Evolutionary conservation across 176 grass and related monocot species (phyloP).

Genomic region (Cenchrus fungigraminus): DNA sequence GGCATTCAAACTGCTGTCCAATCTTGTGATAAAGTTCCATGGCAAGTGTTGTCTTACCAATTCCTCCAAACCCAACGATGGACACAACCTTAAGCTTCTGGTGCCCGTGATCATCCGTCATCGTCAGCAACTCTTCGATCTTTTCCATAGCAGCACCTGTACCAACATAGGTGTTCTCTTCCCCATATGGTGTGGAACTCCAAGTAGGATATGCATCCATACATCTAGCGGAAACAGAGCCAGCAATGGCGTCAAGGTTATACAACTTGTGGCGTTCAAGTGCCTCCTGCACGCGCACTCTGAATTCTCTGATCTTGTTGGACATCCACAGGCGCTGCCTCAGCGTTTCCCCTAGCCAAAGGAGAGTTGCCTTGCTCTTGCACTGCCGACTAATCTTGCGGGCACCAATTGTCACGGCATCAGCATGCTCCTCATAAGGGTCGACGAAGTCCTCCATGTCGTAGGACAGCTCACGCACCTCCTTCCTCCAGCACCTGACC

Average conservation of each 20-base stretch:
- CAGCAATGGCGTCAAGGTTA: neutral
- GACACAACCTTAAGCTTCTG: conserved; percentile 33
- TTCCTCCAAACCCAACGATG: conserved; percentile 13
- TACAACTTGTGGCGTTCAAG: conserved; percentile 18
- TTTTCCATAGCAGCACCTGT: neutral
- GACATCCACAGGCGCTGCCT: conserved; percentile 39
- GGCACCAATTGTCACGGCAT: neutral
- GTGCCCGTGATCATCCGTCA: conserved; percentile 1
- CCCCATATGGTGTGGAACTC: neutral
- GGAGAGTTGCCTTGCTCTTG: neutral
- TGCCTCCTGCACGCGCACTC: conserved; percentile 41
- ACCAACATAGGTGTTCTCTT: conserved; percentile 1
- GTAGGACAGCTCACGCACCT: conserved; percentile 34
- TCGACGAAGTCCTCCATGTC: conserved; percentile 42
- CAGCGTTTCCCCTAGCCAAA: neutral
- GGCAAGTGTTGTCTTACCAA: conserved; percentile 18
- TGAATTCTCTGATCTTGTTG: conserved; percentile 52
- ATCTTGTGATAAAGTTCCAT: conserved; percentile 23
- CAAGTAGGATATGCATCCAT: neutral
- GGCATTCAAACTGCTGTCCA: conserved; percentile 1
- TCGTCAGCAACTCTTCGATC: conserved; percentile 7
- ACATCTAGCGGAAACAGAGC: neutral
- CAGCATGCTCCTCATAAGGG: neutral
- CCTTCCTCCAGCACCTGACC: conserved; percentile 35
- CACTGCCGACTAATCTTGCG: neutral